These are phyloP conservation scores for Stagonosporopsis chrysanthemi DNA, from an alignment of 2,329 filamentous ascomycete genomes.

Conservation along the genomic window DNA sequence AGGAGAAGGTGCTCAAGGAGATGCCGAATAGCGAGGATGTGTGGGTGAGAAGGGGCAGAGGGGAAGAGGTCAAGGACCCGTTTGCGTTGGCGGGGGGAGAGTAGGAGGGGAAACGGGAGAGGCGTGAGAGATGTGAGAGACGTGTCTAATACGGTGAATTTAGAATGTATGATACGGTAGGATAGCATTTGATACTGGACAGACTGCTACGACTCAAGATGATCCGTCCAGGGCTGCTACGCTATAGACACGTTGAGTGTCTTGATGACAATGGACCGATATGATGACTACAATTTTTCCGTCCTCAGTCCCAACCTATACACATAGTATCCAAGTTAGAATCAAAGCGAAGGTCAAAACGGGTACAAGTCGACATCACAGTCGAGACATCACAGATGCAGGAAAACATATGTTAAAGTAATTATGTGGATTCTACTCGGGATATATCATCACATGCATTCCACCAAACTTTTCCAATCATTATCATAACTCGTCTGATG, in stretches of 20 bases:
- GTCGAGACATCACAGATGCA: slow-evolving; percentile 16
- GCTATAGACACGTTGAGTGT: no score
- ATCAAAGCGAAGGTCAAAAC: no score
- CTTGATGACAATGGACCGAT: not conserved
- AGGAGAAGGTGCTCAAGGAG: slow-evolving; percentile 70
- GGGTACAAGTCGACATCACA: no score
- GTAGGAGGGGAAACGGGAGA: not conserved
- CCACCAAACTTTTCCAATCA: slow-evolving; percentile 47
- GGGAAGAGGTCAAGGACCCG: slow-evolving; percentile 36
- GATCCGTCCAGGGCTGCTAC: no score
- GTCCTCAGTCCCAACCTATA: no score
- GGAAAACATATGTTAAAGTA: slow-evolving; percentile 25
- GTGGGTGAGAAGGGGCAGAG: slow-evolving; percentile 74
- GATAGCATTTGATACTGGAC: no score
- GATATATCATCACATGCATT: slow-evolving; percentile 40
- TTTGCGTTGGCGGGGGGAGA: slow-evolving; percentile 33
- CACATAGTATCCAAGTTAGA: no score
- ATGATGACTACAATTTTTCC: not conserved
- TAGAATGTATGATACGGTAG: not conserved
- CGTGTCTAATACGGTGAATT: no score
- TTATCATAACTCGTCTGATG: slow-evolving; percentile 50
- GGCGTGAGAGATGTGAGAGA: no score
- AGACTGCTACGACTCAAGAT: no score
- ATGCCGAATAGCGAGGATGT: slow-evolving; percentile 86
- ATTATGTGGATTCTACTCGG: slow-evolving; percentile 37